A percentile compares a stretch with the other conserved stretches of the same genome.
Evolutionary conservation across 2,329 filamentous ascomycete species (phyloP).

Genomic region (Fusarium tanahbumbuense): DNA sequence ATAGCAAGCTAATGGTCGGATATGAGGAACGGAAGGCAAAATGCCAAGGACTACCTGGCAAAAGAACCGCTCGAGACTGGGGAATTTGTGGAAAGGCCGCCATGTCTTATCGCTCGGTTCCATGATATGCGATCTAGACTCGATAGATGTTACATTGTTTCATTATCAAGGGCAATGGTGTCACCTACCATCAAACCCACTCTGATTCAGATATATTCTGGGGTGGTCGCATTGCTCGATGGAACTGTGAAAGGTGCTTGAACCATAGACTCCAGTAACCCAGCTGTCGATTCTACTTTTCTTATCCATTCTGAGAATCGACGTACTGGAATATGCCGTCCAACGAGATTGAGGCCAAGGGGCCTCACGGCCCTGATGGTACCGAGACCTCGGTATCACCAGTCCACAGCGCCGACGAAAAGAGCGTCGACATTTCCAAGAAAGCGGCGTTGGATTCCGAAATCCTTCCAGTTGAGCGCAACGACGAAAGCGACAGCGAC

Average conservation of each 20-base stretch:
- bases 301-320: background rate
- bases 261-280: background rate
- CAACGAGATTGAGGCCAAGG: slow-evolving; percentile 10
- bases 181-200: background rate
- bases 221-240: background rate
- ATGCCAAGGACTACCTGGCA: slow-evolving; percentile 6
- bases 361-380: slow-evolving; percentile 11
- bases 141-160: slow-evolving; percentile 12
- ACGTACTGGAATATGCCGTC: slow-evolving; percentile 6
- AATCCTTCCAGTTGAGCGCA: background rate
- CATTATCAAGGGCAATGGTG: slow-evolving; percentile 24
- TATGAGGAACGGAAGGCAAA: background rate
- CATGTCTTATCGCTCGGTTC: slow-evolving; percentile 5
- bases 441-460: background rate
- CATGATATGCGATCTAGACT: slow-evolving; percentile 12
- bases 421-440: slow-evolving; percentile 9
- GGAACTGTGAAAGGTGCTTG: background rate
- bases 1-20: background rate
- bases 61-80: slow-evolving; percentile 16
- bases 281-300: background rate
- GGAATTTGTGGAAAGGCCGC: background rate
- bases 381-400: slow-evolving; percentile 34
- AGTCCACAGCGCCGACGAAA: slow-evolving; percentile 33
- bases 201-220: slow-evolving; percentile 14
- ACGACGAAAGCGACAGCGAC: slow-evolving; percentile 51